These are phyloP conservation scores for Alternaria infectoria DNA, from an alignment of 2,329 filamentous ascomycete species.

Conservation along the genomic window DNA sequence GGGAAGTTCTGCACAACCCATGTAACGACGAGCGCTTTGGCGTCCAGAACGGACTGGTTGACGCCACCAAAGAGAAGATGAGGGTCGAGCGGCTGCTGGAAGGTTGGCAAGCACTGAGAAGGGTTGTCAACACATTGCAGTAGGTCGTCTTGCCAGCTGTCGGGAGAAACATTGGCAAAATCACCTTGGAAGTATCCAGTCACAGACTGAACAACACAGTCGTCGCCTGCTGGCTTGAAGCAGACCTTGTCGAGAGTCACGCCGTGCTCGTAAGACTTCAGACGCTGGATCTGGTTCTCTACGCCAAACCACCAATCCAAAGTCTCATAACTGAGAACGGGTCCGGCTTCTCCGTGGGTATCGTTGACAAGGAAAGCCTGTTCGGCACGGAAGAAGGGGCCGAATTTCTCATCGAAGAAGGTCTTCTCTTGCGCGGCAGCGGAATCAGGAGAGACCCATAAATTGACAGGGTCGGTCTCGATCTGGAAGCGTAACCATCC, in stretches of 20 bases:
- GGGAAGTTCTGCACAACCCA: constrained; percentile 92
- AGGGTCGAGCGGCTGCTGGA: constrained; percentile 85
- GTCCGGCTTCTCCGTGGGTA: constrained; percentile 68
- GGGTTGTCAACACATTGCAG: constrained; percentile 78
- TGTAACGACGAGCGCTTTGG: constrained; percentile 82
- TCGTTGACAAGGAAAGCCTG: constrained; percentile 95
- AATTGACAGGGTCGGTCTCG: constrained; percentile 84
- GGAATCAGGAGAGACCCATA: constrained; percentile 97
- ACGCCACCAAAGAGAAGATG: constrained; percentile 87
- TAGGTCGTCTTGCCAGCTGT: constrained; percentile 75
- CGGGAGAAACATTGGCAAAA: constrained; percentile 65
- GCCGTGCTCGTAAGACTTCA: constrained; percentile 73
- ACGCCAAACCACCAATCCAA: constrained; percentile 93
- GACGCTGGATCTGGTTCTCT: constrained; percentile 74
- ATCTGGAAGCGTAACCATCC: constrained; percentile 91
- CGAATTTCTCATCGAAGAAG: constrained; percentile 93
- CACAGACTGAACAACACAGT: constrained; percentile 92
- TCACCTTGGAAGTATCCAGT: constrained; percentile 83
- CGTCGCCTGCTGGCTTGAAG: constrained; percentile 88
- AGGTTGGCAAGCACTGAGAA: constrained; percentile 81
- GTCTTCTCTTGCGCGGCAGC: constrained; percentile 89
- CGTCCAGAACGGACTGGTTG: constrained; percentile 69
- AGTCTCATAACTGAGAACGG: constrained; percentile 87
- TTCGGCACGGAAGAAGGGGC: constrained; percentile 92
- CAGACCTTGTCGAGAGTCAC: constrained; percentile 83